These are phyloP conservation scores for Aurinia saxatilis DNA, from an alignment of 345 rosid genomes.

Conservation along the genomic window DNA sequence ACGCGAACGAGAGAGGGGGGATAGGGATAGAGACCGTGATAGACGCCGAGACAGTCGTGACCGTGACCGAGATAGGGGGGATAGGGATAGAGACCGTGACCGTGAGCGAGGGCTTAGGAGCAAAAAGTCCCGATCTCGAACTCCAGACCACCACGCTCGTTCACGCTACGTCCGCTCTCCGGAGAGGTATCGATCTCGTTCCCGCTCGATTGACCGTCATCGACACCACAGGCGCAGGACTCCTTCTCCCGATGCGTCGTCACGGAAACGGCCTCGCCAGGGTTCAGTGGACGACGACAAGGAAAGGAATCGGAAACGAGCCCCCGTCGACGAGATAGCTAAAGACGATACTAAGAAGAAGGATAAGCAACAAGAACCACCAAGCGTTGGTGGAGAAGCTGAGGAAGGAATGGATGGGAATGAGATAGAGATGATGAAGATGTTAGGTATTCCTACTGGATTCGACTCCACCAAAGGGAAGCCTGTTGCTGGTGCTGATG, in stretches of 20 bases:
- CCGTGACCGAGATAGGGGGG: slow-evolving; percentile 27
- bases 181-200: slow-evolving; percentile 41
- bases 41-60: slow-evolving; percentile 47
- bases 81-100: slow-evolving; percentile 25
- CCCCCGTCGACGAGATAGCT: slow-evolving; percentile 50
- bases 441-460: slow-evolving; percentile 80
- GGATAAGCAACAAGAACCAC: slow-evolving; percentile 11
- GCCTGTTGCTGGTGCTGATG: slow-evolving; percentile 73
- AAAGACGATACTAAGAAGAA: slow-evolving; percentile 44
- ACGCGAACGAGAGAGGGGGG: slow-evolving; percentile 35
- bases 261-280: slow-evolving; percentile 35
- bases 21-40: slow-evolving; percentile 40
- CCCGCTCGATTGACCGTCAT: slow-evolving; percentile 47
- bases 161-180: slow-evolving; percentile 50
- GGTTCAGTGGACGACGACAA: slow-evolving; percentile 38
- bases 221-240: slow-evolving; percentile 50
- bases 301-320: slow-evolving; percentile 42
- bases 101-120: slow-evolving; percentile 32
- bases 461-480: slow-evolving; percentile 95
- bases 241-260: slow-evolving; percentile 51
- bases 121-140: slow-evolving; percentile 68
- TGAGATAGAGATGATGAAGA: slow-evolving; percentile 89
- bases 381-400: slow-evolving; percentile 16
- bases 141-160: slow-evolving; percentile 59
- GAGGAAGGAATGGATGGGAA: slow-evolving; percentile 39